These are phyloP conservation scores for Penicillium sclerotiorum DNA, from an alignment of 2,329 filamentous ascomycete genomes.

Conservation along the genomic window DNA sequence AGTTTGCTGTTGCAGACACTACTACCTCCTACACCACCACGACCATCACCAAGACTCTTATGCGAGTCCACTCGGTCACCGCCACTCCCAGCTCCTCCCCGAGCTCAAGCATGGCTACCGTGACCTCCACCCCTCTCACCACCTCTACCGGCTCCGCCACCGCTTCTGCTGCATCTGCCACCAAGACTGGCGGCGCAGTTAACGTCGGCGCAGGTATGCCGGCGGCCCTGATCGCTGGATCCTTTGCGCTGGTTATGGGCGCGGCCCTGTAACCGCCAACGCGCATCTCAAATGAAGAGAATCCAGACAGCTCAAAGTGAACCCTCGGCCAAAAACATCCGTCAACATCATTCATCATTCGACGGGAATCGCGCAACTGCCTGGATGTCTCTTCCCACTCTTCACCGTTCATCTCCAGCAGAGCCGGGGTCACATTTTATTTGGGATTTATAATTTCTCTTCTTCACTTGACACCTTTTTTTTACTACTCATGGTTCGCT, in stretches of 20 bases:
- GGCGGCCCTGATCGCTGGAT: constrained; percentile 39
- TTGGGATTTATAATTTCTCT: constrained; percentile 21
- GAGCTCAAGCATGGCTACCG: constrained; percentile 13
- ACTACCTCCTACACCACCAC: constrained; percentile 38
- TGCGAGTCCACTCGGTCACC: constrained; percentile 47
- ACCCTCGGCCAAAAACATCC: too few species aligned
- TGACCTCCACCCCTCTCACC: constrained; percentile 24
- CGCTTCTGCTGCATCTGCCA: constrained; percentile 16
- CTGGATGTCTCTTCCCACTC: constrained; percentile 9
- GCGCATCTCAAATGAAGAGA: constrained; percentile 5
- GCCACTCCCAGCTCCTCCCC: constrained; percentile 26
- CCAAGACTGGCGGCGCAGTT: constrained; percentile 22
- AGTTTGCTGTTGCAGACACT: constrained; percentile 32
- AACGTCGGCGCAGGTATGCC: constrained; percentile 30
- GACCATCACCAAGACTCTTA: constrained; percentile 46
- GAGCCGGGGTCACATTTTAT: constrained; percentile 22
- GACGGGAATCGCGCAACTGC: neutral
- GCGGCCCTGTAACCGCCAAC: constrained; percentile 32
- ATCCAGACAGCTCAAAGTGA: neutral
- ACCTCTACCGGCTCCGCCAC: constrained; percentile 45
- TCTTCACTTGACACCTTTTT: constrained; percentile 18
- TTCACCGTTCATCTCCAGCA: constrained; percentile 26
- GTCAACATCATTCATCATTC: neutral
- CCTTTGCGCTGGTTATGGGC: constrained; percentile 41
- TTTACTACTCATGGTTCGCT: constrained; percentile 25